Evolutionary conservation across 1,139 yeast genomes (phyloP), one percentile per base, ranked within the genome.

Genomic region (Groenewaldozyma sp.): DNA sequence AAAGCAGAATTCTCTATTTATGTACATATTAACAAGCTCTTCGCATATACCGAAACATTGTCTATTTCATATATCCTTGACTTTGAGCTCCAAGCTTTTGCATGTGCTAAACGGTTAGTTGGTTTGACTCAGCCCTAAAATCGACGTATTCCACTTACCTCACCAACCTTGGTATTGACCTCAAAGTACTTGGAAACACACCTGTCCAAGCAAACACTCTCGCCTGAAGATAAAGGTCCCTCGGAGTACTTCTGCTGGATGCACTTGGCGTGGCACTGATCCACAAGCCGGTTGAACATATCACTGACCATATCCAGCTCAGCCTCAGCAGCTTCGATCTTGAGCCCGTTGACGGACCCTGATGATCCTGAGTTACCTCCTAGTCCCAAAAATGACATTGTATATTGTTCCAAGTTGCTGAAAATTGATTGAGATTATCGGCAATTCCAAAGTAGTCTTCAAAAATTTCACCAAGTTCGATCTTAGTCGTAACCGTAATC

Each of bases 151-250:
- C 27, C 16, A 54, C 59, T 48, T 39, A 55, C 60, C 60, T 88
- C 97, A 52, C 97, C 97, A 49, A 93, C 95, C 68, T 87, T 83
- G 50, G 86, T 93, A 63, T 91, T 91, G 51, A 95, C 87, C 56
- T 87, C 96, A 55, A 93, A 93, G 67, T 91, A 91, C 66, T 91
- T 91, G 55, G 94, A 77, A 47, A 91, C 98, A 69, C 99, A 91
- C 71, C 98, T 80, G 68, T 91, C 99, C 52, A 93, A 73, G 64
- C 99, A 91, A 43, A 84, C 71, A 35, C 91, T 77, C 67, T 91
- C 98, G 56, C 73, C 78, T 70, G 84, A 86, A 66, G 73, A 74
- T 50, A 91, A 71, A 26, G 82, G 93, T 41, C 91, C 82, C 44
- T 84, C 93, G 44, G 63, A 58, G 68, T 88, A 88, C 60, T 69